Base-by-base conservation (phyloP, 192 early-diverging fungal species). In the Jimgerdemannia flammicorona region DNA sequence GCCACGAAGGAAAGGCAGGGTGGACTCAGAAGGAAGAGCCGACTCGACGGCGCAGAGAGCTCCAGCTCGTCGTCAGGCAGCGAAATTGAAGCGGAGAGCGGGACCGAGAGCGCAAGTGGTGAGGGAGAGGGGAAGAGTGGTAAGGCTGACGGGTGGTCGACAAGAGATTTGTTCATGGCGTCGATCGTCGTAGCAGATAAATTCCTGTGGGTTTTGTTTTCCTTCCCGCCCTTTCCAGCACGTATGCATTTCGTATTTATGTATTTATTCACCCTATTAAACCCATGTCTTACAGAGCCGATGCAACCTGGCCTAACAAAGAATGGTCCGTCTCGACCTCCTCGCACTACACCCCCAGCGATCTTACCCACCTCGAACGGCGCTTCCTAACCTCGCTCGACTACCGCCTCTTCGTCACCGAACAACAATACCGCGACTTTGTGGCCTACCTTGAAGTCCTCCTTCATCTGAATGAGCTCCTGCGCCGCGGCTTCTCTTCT, bases 111-210 rank as follows among this genome's bases (percentile, higher is more conserved):
- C 49, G 49, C 8, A 59, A 14, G 49, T 6, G 49, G 49, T 59
- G 49, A 14, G 49, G 14, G 49, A 6, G 14, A 6, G 49, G 14
- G 49, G 8, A 14, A 59, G 49, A 59, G 49, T 10, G 14, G 49
- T 14, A 59, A 14, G 49, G 41, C 67, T 3, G 79, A 84, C 4
- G 71, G 76, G 4, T 87, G 86, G 86, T 75, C 72, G 2, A 75
- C 79, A 17, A 77, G 81, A n/a, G 78, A 84, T 18, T 74, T 87
- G 0, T 85, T 87, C 40, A 77, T 85, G 11, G 82, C 83, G 3
- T 71, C 82, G 4, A 83, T 87, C 43, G 78, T 87, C 19, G 79
- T 78, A 41, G 86, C 86, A 3, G 86, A 87, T 67, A 87, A 87
- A 76, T 87, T 84, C n/a, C 75, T 85, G 65, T 83, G 82, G 72